Conservation (phyloP, 257 asterid species). For the Primulina eburnea region DNA sequence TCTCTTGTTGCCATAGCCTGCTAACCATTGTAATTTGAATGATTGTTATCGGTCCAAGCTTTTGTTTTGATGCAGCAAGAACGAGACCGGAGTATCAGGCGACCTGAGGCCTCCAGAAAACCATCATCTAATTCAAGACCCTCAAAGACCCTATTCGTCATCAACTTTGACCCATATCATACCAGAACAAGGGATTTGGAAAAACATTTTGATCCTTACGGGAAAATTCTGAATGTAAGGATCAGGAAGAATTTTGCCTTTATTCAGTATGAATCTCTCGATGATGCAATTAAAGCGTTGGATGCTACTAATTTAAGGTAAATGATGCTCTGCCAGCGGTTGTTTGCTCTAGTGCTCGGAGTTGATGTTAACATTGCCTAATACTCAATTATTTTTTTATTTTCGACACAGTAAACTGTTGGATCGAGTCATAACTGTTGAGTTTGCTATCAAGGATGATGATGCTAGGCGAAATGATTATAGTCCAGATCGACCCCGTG, state of each 20-base stretch:
- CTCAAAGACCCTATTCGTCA: slow-evolving; percentile 74
- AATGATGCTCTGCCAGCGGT: background rate
- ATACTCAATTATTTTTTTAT: slow-evolving; percentile 27
- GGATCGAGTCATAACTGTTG: slow-evolving; percentile 75
- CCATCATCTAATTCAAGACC: slow-evolving; percentile 50
- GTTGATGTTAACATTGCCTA: background rate
- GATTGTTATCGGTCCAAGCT: slow-evolving; percentile 11
- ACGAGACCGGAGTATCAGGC: slow-evolving; percentile 41
- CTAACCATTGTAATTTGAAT: background rate
- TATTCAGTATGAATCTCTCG: slow-evolving; percentile 65
- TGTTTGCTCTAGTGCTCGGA: background rate
- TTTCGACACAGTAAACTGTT: slow-evolving; percentile 54
- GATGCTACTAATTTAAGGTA: slow-evolving; percentile 82
- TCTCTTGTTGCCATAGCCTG: background rate
- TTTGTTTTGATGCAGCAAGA: slow-evolving; percentile 53
- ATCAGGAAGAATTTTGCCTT: slow-evolving; percentile 77
- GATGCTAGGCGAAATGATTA: slow-evolving; percentile 57
- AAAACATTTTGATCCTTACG: slow-evolving; percentile 73
- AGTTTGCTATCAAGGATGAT: slow-evolving; percentile 70
- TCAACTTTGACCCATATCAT: slow-evolving; percentile 70
- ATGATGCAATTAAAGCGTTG: slow-evolving; percentile 73
- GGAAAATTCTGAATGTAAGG: slow-evolving; percentile 69
- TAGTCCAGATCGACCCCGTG: slow-evolving; percentile 61
- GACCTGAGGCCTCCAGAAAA: slow-evolving; percentile 48
- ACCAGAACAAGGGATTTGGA: slow-evolving; percentile 74